Base-by-base conservation (phyloP, 1,284 basidiomycete species). In the Cystobasidium pallidum region DNA sequence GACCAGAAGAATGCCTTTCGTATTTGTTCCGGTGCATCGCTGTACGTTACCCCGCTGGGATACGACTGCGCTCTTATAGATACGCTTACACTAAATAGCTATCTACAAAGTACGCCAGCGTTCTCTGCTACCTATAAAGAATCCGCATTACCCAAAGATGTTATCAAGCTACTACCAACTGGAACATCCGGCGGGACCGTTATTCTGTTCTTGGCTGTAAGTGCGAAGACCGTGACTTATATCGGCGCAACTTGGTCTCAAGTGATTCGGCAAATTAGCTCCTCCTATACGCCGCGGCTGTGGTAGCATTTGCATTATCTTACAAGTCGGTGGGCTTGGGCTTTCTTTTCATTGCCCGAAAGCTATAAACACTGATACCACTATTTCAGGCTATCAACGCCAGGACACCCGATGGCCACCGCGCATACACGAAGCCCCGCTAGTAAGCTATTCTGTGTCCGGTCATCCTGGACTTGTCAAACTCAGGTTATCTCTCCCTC, bases 361-460 rank as follows among this genome's bases (percentile, higher is more conserved):
- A 7, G 8, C n/a, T n/a, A n/a, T 13, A 10, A 11, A 13, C 19
- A 6, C n/a, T 45, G n/a, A 51, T 2, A 28, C 21, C 2, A 41
- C 11, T 17, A 30, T 13, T 13, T 15, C 13, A 66, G 64, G 49
- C 49, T 28, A 64, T 51, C 19, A 61, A 49, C 7, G 68, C 68
- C 17, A 58, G 68, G 10, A 71, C 68, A 2, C 24, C 39, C 21
- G 49, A 71, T n/a, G 68, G 68, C 4, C 28, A 64, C 19, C 68
- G 68, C 13, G 61, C 59, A 30, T 71, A 71, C 41, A 26, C 39
- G 6, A 71, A 64, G 28, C n/a, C 68, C 24, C 17, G 49, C 49
- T 64, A 71, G 68, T 55, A 39, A 41, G 36, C 47, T 49, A 21
- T 19, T 21, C n/a, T 34, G 6, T 30, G 39, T 7, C 21, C 41